Conservation (phyloP, 805 yeast genomes). For the Yamadazyma philogaea region DNA sequence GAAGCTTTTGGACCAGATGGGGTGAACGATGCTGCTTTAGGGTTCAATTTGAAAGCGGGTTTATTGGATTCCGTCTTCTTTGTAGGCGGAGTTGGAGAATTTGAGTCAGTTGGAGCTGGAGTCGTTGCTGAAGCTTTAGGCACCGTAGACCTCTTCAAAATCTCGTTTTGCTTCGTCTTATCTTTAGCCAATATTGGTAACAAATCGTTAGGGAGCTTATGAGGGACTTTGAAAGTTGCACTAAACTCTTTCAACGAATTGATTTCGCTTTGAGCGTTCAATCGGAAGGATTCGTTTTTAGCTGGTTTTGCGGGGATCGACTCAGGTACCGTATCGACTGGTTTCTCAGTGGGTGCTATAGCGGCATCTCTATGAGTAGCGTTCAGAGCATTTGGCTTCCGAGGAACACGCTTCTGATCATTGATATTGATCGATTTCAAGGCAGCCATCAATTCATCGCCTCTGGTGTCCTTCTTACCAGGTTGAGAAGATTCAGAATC, state of each 20-base stretch:
- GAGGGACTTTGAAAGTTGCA: conserved; percentile 74
- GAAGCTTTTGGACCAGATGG: conserved; percentile 32
- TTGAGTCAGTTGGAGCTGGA: not conserved
- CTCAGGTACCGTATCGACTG: conserved; percentile 21
- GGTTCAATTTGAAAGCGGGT: conserved; percentile 67
- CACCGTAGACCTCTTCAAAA: conserved; percentile 40
- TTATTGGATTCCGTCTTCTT: conserved; percentile 54
- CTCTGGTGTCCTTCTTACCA: conserved; percentile 28
- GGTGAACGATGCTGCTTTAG: conserved; percentile 64
- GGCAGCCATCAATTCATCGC: conserved; percentile 48
- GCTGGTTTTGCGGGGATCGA: conserved; percentile 33
- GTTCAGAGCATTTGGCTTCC: conserved; percentile 49
- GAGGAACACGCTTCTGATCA: conserved; percentile 50
- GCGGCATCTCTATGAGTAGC: conserved; percentile 63
- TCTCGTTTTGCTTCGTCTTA: conserved; percentile 61
- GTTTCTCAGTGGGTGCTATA: conserved; percentile 49
- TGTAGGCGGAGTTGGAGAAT: conserved; percentile 11
- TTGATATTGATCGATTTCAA: conserved; percentile 30
- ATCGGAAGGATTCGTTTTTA: conserved; percentile 37
- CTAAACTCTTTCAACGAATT: conserved; percentile 74
- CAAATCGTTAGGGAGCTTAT: conserved; percentile 56
- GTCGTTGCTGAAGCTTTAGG: conserved; percentile 3
- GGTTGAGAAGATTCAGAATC: not conserved
- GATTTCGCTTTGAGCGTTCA: conserved; percentile 59
- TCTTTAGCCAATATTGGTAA: conserved; percentile 70